Evolutionary conservation across 345 rosid species (phyloP).

Genomic region (Abelmoschus esculentus): DNA sequence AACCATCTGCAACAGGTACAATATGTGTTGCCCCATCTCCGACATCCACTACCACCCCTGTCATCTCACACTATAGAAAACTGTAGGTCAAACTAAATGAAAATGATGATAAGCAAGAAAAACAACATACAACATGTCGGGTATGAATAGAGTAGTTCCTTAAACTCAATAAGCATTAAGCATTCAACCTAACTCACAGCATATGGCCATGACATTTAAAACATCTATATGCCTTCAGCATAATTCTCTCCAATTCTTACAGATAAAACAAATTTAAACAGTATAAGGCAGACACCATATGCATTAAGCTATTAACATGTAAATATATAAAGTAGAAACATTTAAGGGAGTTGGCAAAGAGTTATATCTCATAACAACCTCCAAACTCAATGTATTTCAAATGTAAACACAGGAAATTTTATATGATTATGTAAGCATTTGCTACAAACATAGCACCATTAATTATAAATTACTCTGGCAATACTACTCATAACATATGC

Average conservation of each 20-base stretch:
- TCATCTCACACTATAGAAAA: constrained; percentile 93
- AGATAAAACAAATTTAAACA: neutral
- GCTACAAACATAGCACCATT: neutral
- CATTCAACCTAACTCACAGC: neutral
- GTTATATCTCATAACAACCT: neutral
- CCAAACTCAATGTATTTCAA: neutral
- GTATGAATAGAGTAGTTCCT: neutral
- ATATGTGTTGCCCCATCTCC: constrained; percentile 97
- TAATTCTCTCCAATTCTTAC: neutral
- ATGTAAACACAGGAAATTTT: neutral
- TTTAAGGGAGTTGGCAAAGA: neutral
- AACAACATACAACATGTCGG: neutral
- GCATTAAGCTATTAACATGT: neutral
- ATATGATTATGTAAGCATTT: neutral
- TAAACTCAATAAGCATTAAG: neutral
- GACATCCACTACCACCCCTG: constrained; percentile 98
- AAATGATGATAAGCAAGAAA: constrained; percentile 4
- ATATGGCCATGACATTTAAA: neutral
- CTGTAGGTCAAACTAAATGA: constrained; percentile 34
- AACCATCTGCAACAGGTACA: constrained; percentile 99
- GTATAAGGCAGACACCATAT: neutral
- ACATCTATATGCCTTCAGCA: neutral
- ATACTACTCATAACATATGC: neutral
- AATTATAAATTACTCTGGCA: neutral
- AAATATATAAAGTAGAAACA: neutral